A percentile compares a stretch with the other conserved stretches of the same genome.
Conservation (phyloP, 371 early-diverging fungal species). For the Chytridium lagenaria region DNA sequence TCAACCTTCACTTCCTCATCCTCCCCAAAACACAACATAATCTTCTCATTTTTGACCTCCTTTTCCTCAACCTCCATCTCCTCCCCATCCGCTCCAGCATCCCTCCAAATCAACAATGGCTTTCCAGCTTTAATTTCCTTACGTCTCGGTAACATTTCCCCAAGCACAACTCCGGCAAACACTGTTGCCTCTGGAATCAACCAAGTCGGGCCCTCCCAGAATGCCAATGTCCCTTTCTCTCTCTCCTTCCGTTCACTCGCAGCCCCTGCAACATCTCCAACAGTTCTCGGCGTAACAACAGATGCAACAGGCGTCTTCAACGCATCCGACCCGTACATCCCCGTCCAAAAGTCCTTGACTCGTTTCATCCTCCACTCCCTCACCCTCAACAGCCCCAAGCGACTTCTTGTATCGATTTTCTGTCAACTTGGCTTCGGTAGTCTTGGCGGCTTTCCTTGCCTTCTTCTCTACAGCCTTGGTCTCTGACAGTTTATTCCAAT, state of each 20-base stretch:
- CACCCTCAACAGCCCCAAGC: no score
- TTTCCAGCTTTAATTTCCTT: not conserved
- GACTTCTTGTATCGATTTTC: no score
- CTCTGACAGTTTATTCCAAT: not conserved
- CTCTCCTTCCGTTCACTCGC: not conserved
- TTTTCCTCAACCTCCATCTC: not conserved
- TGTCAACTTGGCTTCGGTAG: no score
- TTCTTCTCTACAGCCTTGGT: not conserved
- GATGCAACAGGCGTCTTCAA: not conserved
- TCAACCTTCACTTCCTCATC: not conserved
- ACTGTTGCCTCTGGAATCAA: constrained; percentile 18
- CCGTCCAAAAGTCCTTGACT: constrained; percentile 11
- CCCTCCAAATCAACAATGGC: not conserved
- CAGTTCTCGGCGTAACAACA: not conserved
- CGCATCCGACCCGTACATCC: constrained; percentile 18
- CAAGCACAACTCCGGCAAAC: constrained; percentile 19
- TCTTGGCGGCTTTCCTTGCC: no score
- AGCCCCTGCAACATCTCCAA: not conserved
- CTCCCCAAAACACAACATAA: not conserved
- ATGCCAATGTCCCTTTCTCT: not conserved
- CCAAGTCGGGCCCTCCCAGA: constrained; percentile 26
- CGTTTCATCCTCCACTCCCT: no score
- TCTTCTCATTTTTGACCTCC: not conserved
- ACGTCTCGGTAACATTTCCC: constrained; percentile 18
- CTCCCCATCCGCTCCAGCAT: not conserved